Evolutionary conservation across 2,329 filamentous ascomycete genomes (phyloP).

Genomic region (Plectosphaerella sp.): DNA sequence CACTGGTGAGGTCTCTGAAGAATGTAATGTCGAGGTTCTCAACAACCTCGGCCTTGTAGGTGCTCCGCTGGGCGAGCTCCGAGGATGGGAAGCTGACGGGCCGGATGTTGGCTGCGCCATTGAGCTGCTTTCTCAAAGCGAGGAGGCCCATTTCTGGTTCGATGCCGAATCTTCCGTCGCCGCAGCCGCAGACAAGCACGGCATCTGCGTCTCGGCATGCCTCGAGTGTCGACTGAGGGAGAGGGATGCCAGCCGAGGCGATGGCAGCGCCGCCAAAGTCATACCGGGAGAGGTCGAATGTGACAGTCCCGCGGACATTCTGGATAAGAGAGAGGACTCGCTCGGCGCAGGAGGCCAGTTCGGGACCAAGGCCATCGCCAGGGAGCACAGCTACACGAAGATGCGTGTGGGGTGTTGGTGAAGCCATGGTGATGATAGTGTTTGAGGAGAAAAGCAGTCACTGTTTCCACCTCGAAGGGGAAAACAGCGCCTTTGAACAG

Average conservation of each 20-base stretch:
- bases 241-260: background rate
- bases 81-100: conserved; percentile 75
- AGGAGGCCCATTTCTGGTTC: conserved; percentile 73
- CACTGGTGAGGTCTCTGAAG: conserved; percentile 70
- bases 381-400: conserved; percentile 5
- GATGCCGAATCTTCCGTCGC: conserved; percentile 32
- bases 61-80: conserved; percentile 62
- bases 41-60: conserved; percentile 65
- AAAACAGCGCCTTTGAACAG: background rate
- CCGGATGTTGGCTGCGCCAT: conserved; percentile 55
- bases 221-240: conserved; percentile 7
- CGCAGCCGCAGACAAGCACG: conserved; percentile 7
- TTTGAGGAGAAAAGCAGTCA: background rate
- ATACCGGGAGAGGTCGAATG: conserved; percentile 5
- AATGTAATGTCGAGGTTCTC: conserved; percentile 71
- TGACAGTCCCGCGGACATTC: conserved; percentile 2
- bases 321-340: conserved; percentile 5
- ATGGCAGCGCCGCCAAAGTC: conserved; percentile 6
- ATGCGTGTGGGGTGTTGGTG: background rate
- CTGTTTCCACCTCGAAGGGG: background rate
- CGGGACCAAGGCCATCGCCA: conserved; percentile 7
- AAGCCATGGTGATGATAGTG: background rate
- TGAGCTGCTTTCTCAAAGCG: conserved; percentile 63
- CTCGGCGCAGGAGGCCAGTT: conserved; percentile 6
- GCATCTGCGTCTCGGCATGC: conserved; percentile 7